phyloP scores from a whole-genome alignment of 768 basidiomycete genomes.

The Dioszegia aurantiaca region DNA sequence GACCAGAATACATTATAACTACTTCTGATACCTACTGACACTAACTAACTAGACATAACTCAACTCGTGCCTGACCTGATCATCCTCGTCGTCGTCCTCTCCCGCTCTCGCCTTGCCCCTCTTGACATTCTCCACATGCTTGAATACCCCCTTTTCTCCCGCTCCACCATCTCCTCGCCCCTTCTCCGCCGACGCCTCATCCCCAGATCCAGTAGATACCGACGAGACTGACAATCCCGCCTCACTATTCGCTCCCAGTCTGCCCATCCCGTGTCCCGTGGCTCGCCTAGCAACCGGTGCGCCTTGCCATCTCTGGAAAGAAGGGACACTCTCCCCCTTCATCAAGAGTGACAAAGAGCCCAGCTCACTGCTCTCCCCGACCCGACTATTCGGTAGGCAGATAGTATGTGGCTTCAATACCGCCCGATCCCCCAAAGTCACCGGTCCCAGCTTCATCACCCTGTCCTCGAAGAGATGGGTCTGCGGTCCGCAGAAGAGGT shows the following conservation, averaged over 20 bases:
- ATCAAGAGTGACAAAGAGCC: background rate
- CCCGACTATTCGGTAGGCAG: constrained; percentile 7
- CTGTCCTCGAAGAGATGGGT: constrained; percentile 11
- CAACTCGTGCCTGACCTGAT: background rate
- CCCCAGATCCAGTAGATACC: background rate
- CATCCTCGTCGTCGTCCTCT: background rate
- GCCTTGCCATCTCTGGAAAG: constrained; percentile 2
- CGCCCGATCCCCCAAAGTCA: background rate
- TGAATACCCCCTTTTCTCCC: background rate
- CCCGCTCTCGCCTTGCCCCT: background rate
- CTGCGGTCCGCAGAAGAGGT: constrained; percentile 2
- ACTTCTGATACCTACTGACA: too few relatives aligned
- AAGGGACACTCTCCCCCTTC: constrained; percentile 8
- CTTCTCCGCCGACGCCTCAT: background rate
- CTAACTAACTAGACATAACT: too few relatives aligned
- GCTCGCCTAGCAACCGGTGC: constrained; percentile 1
- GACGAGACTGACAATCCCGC: too few relatives aligned
- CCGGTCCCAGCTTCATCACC: constrained; percentile 7
- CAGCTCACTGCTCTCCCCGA: background rate
- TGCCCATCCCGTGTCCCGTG: background rate
- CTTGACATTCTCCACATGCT: background rate
- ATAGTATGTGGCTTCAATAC: background rate
- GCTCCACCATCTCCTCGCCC: background rate
- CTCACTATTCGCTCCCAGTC: too few relatives aligned
- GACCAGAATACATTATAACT: too few relatives aligned